A percentile compares a stretch with the other conserved stretches of the same genome.
phyloP scores from a whole-genome alignment of 202 grass and related monocot species.

The Cymbopogon flexuosus region DNA sequence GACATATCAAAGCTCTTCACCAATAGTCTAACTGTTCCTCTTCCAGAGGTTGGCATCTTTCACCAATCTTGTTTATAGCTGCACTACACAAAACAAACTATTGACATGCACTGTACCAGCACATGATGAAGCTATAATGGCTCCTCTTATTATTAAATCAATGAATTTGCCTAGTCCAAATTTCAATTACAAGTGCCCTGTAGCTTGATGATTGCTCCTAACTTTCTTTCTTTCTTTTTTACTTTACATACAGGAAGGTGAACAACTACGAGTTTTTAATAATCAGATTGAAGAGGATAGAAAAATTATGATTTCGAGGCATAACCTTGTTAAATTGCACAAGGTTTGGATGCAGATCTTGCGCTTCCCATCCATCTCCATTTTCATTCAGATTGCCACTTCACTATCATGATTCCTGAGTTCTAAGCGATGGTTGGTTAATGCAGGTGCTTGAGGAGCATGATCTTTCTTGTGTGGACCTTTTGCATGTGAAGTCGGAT shows the following conservation, averaged over 20 bases:
- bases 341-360: slow-evolving; percentile 60
- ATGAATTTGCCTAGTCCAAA: slow-evolving; percentile 9
- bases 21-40: slow-evolving; percentile 66
- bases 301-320: slow-evolving; percentile 92
- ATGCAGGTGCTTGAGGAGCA: slow-evolving; percentile 82
- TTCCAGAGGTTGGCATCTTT: slow-evolving; percentile 63
- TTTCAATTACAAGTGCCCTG: not conserved
- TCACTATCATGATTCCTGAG: slow-evolving; percentile 1
- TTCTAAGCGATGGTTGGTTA: slow-evolving; percentile 19
- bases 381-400: slow-evolving; percentile 7
- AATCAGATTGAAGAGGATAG: slow-evolving; percentile 91
- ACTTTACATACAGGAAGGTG: slow-evolving; percentile 67
- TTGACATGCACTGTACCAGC: not conserved
- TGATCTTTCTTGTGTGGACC: slow-evolving; percentile 64
- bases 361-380: slow-evolving; percentile 2
- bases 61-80: slow-evolving; percentile 1
- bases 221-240: slow-evolving; percentile 9
- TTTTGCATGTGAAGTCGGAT: slow-evolving; percentile 90
- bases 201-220: slow-evolving; percentile 12
- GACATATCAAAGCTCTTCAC: slow-evolving; percentile 72
- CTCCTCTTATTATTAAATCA: slow-evolving; percentile 2
- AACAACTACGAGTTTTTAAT: slow-evolving; percentile 69
- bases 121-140: not conserved
- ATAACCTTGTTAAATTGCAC: slow-evolving; percentile 87
- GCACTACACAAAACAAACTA: not conserved